Evolutionary conservation across 139 green algal species (phyloP).

Genomic region (Picochlorum sp.): DNA sequence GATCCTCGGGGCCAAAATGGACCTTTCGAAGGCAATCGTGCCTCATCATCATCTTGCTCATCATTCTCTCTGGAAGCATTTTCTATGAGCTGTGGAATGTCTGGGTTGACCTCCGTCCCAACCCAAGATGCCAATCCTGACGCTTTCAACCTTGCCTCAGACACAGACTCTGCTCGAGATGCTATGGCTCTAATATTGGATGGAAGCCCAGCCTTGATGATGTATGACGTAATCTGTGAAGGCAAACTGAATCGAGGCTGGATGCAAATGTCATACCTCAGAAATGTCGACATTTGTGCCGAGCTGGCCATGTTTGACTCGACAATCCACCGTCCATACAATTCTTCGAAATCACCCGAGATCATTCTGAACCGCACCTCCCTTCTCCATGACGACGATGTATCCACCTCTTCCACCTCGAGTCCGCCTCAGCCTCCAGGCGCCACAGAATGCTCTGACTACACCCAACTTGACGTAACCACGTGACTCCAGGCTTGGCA

Average conservation of each 20-base stretch:
- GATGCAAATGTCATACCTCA: constrained; percentile 42
- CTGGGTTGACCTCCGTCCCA: constrained; percentile 21
- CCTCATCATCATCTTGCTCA: not conserved
- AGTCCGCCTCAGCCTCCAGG: constrained; percentile 42
- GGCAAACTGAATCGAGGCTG: constrained; percentile 32
- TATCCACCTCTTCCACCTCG: constrained; percentile 31
- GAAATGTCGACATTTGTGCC: constrained; percentile 21
- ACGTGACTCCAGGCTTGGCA: constrained; percentile 4
- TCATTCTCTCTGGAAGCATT: too few relatives aligned
- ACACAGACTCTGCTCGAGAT: constrained; percentile 30
- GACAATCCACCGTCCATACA: constrained; percentile 40
- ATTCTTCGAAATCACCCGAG: constrained; percentile 42
- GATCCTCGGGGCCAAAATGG: constrained; percentile 24
- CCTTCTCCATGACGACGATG: constrained; percentile 9
- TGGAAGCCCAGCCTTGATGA: constrained; percentile 40
- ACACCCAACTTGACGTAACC: constrained; percentile 33
- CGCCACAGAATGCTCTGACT: constrained; percentile 40
- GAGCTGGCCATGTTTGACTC: constrained; percentile 25
- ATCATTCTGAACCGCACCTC: constrained; percentile 37
- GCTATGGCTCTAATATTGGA: constrained; percentile 41
- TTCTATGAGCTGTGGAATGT: not conserved
- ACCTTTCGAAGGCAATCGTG: constrained; percentile 19
- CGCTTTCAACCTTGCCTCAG: not conserved
- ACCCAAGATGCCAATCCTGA: constrained; percentile 23
- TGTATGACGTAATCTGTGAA: constrained; percentile 28